Evolutionary conservation across 768 basidiomycete genomes (phyloP).

Genomic region (Suillus occidentalis): DNA sequence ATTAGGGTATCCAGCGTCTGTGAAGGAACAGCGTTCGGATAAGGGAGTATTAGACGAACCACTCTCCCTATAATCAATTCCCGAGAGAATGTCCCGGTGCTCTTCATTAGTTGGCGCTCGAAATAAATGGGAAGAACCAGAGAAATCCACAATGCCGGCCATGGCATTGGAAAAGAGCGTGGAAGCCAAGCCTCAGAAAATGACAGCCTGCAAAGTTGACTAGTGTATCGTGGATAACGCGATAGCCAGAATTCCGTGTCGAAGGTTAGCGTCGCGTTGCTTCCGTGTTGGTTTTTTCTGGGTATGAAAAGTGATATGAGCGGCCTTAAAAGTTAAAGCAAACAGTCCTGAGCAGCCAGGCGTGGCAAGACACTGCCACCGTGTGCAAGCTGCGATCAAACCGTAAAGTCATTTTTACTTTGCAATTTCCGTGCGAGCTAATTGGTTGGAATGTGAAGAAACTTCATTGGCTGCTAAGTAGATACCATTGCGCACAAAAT

Average conservation of each 20-base stretch:
- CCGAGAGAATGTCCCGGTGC: slow-evolving; percentile 47
- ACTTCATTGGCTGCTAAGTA: neutral
- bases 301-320: slow-evolving; percentile 4
- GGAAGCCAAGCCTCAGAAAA: slow-evolving; percentile 8
- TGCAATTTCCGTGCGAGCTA: neutral
- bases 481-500: neutral
- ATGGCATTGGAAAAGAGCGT: slow-evolving; percentile 18
- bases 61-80: slow-evolving; percentile 44
- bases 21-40: slow-evolving; percentile 10
- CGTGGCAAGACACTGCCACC: slow-evolving; percentile 1
- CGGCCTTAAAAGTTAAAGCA: neutral
- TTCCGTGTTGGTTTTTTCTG: neutral
- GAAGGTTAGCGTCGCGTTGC: neutral
- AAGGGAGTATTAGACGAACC: slow-evolving; percentile 10
- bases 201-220: neutral
- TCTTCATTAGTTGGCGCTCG: slow-evolving; percentile 26
- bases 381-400: neutral
- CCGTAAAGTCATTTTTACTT: neutral
- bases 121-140: slow-evolving; percentile 16
- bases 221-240: neutral
- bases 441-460: neutral
- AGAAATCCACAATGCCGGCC: slow-evolving; percentile 15
- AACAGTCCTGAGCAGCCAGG: neutral
- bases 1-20: slow-evolving; percentile 25
- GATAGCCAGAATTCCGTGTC: neutral